Conservation (phyloP, 257 asterid species). For the Lithospermum erythrorhizon region DNA sequence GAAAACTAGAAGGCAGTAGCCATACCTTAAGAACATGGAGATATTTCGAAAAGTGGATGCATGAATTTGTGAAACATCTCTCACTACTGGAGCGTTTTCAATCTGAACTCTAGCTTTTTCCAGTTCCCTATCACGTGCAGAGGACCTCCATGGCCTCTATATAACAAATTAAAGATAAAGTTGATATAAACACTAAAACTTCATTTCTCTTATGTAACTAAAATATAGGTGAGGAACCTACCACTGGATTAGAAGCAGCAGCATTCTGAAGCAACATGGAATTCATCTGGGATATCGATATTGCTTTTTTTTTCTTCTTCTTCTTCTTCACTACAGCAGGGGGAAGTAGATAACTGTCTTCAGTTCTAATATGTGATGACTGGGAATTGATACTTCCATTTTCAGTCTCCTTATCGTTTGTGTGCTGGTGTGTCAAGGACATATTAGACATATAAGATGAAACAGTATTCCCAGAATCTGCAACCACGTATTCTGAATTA, state of each 20-base stretch:
- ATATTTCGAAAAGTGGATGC: constrained; percentile 40
- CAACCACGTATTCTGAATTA: background rate
- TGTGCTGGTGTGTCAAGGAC: too few species aligned
- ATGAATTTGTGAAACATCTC: constrained; percentile 25
- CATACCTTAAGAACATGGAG: constrained; percentile 45
- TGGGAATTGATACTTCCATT: background rate
- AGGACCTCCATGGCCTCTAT: constrained; percentile 34
- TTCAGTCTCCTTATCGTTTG: too few species aligned
- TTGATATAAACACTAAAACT: background rate
- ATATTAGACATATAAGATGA: background rate
- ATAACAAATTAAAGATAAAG: constrained; percentile 10
- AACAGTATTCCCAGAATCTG: background rate
- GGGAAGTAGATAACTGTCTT: constrained; percentile 14
- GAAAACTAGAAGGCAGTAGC: background rate
- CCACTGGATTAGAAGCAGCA: constrained; percentile 22
- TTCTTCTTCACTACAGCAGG: constrained; percentile 14
- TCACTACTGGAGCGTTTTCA: constrained; percentile 29
- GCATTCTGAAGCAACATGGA: constrained; percentile 22
- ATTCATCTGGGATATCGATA: constrained; percentile 38
- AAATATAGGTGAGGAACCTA: constrained; percentile 15
- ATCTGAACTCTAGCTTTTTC: constrained; percentile 30
- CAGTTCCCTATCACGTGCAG: constrained; percentile 40
- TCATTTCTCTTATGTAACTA: constrained; percentile 1
- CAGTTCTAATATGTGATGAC: constrained; percentile 4
- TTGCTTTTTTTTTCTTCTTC: constrained; percentile 14